Conservation (phyloP, 768 basidiomycete species). For the Tulasnella calospora region DNA sequence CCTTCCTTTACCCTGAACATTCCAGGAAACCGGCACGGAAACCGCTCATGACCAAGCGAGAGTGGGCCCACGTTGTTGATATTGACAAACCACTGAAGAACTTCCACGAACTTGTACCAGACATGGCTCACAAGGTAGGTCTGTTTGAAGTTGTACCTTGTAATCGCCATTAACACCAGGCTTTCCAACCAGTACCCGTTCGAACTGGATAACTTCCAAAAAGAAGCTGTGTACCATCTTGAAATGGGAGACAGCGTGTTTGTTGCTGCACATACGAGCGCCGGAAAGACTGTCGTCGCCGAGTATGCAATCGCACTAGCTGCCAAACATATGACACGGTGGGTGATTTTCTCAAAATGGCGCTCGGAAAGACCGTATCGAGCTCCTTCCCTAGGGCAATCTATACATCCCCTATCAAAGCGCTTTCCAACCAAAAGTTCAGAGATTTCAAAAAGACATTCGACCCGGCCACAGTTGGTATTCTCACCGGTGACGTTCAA, state of each 20-base stretch:
- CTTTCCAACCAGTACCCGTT: conserved; percentile 79
- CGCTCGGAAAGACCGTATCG: background rate
- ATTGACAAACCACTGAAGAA: conserved; percentile 84
- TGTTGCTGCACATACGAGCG: conserved; percentile 99
- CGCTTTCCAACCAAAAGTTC: conserved; percentile 97
- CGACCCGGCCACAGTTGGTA: conserved; percentile 84
- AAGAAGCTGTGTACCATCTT: conserved; percentile 95
- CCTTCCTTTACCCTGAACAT: conserved; percentile 54
- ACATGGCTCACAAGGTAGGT: conserved; percentile 87
- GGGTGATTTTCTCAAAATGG: conserved; percentile 26
- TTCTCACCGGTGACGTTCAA: conserved; percentile 93
- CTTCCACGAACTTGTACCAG: conserved; percentile 87
- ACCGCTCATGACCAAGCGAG: conserved; percentile 63
- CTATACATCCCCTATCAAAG: conserved; percentile 98
- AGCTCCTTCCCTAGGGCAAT: conserved; percentile 63
- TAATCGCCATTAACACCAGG: background rate
- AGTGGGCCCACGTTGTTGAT: conserved; percentile 98
- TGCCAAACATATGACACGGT: conserved; percentile 99
- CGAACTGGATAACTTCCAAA: conserved; percentile 96
- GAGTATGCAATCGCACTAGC: conserved; percentile 98
- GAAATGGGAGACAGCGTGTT: conserved; percentile 98
- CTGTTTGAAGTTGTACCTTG: background rate
- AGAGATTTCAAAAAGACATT: conserved; percentile 98
- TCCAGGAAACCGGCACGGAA: conserved; percentile 39
- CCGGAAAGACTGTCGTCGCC: conserved; percentile 98